phyloP scores from a whole-genome alignment of 768 basidiomycete genomes.

The Gautieria morchelliformis region DNA sequence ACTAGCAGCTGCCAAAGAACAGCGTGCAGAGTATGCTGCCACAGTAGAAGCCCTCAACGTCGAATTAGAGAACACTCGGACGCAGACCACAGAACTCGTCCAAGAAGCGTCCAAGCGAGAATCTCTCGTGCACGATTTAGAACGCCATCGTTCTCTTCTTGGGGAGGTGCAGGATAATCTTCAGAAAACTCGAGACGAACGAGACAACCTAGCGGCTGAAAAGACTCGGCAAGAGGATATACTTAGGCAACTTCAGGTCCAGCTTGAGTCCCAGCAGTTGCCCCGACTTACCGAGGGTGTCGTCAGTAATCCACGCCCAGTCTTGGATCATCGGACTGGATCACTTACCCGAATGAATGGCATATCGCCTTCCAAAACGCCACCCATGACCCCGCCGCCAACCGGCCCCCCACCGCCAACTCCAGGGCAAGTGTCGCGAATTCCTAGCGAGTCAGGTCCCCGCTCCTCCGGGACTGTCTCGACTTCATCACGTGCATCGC shows the following conservation, averaged over 20 bases:
- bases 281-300: slow-evolving; percentile 35
- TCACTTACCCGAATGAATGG: slow-evolving; percentile 46
- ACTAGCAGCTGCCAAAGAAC: slow-evolving; percentile 29
- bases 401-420: slow-evolving; percentile 78
- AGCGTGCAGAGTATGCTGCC: slow-evolving; percentile 33
- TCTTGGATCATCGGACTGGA: slow-evolving; percentile 43
- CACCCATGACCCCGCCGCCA: slow-evolving; percentile 83
- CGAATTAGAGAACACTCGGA: slow-evolving; percentile 49
- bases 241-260: slow-evolving; percentile 74
- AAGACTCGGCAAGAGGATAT: slow-evolving; percentile 55
- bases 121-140: slow-evolving; percentile 64
- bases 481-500: slow-evolving; percentile 57
- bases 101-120: slow-evolving; percentile 70
- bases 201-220: slow-evolving; percentile 66
- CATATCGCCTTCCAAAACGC: slow-evolving; percentile 53
- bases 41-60: slow-evolving; percentile 39
- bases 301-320: slow-evolving; percentile 24
- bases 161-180: slow-evolving; percentile 72
- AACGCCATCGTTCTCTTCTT: slow-evolving; percentile 64
- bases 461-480: slow-evolving; percentile 41
- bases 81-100: slow-evolving; percentile 51
- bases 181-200: slow-evolving; percentile 74
- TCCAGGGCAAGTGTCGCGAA: slow-evolving; percentile 35
- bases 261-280: slow-evolving; percentile 21
- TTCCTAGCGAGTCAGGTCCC: slow-evolving; percentile 41